Evolutionary conservation across 331 rosid species (phyloP), one percentile per base, ranked within the genome.

Genomic region (Malus hybrid): DNA sequence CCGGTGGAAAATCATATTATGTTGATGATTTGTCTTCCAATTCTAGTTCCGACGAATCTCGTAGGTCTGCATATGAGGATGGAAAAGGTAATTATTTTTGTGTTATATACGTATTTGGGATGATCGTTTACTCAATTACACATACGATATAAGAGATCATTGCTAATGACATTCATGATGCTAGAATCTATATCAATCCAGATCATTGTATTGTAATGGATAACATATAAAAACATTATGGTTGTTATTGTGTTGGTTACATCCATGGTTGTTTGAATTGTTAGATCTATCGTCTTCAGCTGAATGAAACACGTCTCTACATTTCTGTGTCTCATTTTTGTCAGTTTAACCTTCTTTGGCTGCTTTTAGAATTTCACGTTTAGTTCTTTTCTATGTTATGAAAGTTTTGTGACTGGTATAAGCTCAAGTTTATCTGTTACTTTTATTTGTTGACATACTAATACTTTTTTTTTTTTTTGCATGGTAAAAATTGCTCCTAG

Each of bases 71-170:
- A n/a, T 22, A 24, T 68, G 79, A 68, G 68, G 77, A 71, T 42
- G 75, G 71, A 9, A 77, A 87, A 81, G 95, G 95, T 87, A 80
- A 64, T 69, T 73, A n/a, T 67, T 76, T 61, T 36, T 29, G 28
- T 66, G 63, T 55, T 7, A 5, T 42, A 60, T 56, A 76, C 6
- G 64, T 60, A 42, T 63, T 22, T 68, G 68, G 52, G 8, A 44
- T 36, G 11, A n/a, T 30, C 22, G 24, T 24, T 66, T 32, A 56
- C 28, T 79, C 13, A 44, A 24, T 44, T 62, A 4, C 30, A 14
- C 6, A 46, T 64, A 66, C 14, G 24, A 29, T 19, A 24, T 48
- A 42, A 62, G 33, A 34, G 60, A 42, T 36, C 48, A 24, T 42
- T 44, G 56, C 39, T 57, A 5, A 72, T 58, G 26, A 39, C 26